Conservation (phyloP, 345 rosid genomes). For the Cardamine chenopodiifolia region DNA sequence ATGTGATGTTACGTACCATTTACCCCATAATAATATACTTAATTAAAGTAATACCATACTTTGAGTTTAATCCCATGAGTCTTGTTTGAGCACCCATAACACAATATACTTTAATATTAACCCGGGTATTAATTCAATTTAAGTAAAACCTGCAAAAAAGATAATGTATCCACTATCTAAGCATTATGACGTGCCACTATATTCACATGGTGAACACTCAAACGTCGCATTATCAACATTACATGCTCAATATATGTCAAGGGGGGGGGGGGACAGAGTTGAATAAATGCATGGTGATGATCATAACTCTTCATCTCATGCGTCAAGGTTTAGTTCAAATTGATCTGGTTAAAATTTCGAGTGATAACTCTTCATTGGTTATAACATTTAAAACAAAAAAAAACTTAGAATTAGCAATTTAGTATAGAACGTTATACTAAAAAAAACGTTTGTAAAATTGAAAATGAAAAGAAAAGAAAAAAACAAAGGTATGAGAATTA, state of each 20-base stretch:
- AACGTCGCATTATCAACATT: conserved; percentile 28
- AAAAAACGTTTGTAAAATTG: no score
- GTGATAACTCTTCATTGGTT: no score
- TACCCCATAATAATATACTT: neutral
- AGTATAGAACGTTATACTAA: no score
- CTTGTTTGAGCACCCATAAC: neutral
- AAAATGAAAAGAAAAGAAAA: no score
- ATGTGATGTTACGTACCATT: conserved; percentile 1
- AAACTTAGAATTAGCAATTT: no score
- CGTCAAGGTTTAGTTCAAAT: neutral
- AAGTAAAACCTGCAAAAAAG: conserved; percentile 32
- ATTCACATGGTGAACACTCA: conserved; percentile 35
- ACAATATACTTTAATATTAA: neutral
- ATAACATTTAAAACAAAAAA: no score
- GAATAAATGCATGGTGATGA: conserved; percentile 6
- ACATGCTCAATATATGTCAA: neutral
- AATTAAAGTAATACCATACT: conserved; percentile 16
- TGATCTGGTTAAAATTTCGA: neutral
- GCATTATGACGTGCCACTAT: conserved; percentile 34
- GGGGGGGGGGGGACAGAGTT: neutral
- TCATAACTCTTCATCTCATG: neutral
- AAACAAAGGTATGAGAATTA: no score
- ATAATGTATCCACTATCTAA: conserved; percentile 35
- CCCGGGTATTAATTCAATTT: neutral
- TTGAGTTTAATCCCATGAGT: neutral